phyloP scores from a whole-genome alignment of 2,329 filamentous ascomycete species.

The Claviceps monticola region DNA sequence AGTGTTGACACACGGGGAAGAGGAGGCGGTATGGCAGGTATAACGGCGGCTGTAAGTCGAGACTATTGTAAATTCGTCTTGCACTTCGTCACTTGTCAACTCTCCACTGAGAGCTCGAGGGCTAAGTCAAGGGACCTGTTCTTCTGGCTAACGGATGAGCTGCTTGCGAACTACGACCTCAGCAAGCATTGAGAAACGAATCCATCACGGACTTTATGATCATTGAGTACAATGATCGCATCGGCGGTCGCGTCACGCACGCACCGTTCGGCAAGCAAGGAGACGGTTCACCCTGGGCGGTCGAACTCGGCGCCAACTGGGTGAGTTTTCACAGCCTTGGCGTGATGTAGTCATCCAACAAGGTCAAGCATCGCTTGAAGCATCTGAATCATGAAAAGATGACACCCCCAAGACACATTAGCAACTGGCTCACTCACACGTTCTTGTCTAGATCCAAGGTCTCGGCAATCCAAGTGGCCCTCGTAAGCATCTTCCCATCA shows the following conservation, averaged over 20 bases:
- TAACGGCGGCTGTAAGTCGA: constrained; percentile 37
- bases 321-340: constrained; percentile 9
- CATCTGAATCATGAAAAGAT: too few species aligned
- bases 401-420: too few species aligned
- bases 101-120: too few species aligned
- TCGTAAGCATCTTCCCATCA: constrained; percentile 7
- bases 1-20: constrained; percentile 1
- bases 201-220: constrained; percentile 52
- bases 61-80: too few species aligned
- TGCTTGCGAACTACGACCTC: neutral
- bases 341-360: neutral
- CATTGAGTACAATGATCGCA: constrained; percentile 45
- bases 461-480: constrained; percentile 12
- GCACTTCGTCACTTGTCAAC: too few species aligned
- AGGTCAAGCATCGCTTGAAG: too few species aligned
- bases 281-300: constrained; percentile 37
- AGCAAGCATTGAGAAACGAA: constrained; percentile 44
- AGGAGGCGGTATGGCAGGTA: constrained; percentile 48
- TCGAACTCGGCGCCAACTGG: constrained; percentile 60
- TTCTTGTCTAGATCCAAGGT: constrained; percentile 13
- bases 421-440: neutral
- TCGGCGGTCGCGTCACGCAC: constrained; percentile 49
- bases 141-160: neutral
- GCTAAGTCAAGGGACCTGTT: too few species aligned
- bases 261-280: constrained; percentile 37